Conservation (phyloP, 305 asterid species). For the Solanum aculeatissimum region DNA sequence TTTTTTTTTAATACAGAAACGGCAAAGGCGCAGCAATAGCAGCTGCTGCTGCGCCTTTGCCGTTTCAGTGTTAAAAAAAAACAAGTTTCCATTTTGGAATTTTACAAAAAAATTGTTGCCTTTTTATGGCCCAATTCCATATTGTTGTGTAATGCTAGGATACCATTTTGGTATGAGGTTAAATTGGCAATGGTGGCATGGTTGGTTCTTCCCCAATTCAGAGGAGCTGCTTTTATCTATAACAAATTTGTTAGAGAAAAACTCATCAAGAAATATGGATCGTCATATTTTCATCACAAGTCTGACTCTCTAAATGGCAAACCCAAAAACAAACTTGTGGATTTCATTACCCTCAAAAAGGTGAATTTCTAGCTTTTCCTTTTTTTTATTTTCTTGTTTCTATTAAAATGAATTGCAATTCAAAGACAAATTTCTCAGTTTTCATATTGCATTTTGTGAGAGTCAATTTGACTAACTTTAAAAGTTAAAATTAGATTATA, state of each 20-base stretch:
- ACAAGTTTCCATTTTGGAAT: too few species aligned
- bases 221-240: slow-evolving; percentile 65
- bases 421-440: too few species aligned
- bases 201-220: slow-evolving; percentile 65
- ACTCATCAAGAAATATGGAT: slow-evolving; percentile 38
- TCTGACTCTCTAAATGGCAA: background rate
- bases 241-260: slow-evolving; percentile 55
- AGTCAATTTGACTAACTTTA: too few species aligned
- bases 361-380: background rate
- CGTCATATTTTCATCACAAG: background rate
- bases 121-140: too few species aligned
- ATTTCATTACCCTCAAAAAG: background rate
- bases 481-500: too few species aligned
- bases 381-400: background rate
- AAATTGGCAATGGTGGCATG: slow-evolving; percentile 57
- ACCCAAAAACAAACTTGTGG: background rate
- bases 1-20: too few species aligned
- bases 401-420: too few species aligned
- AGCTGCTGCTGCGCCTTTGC: too few species aligned
- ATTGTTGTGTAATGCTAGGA: slow-evolving; percentile 16
- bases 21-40: too few species aligned
- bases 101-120: too few species aligned
- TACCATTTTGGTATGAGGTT: slow-evolving; percentile 75
- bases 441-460: too few species aligned
- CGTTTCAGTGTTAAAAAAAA: too few species aligned